Conservation (phyloP, 75 land plant genomes). For the Selaginella moellendorffii region DNA sequence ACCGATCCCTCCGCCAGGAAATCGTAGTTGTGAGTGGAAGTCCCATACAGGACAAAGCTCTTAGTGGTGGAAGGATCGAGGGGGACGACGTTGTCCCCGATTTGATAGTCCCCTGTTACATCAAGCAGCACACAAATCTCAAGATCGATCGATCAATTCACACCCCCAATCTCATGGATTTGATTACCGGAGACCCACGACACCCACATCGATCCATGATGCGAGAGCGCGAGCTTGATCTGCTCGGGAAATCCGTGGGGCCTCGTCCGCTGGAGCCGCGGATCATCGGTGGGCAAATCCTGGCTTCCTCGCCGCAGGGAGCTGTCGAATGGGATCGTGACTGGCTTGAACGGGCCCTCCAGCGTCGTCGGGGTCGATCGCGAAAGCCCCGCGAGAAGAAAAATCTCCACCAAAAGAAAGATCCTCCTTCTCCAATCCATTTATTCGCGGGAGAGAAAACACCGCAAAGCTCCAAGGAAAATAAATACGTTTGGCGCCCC, state of each 20-base stretch:
- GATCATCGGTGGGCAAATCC: slow-evolving; percentile 54
- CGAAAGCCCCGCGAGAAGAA: too few relatives aligned
- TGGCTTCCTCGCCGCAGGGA: slow-evolving; percentile 56
- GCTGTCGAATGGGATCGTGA: slow-evolving; percentile 48
- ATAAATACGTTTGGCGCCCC: too few relatives aligned
- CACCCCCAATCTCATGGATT: neutral
- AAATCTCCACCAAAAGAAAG: too few relatives aligned
- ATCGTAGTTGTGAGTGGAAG: neutral
- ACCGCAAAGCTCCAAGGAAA: too few relatives aligned
- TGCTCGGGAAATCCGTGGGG: slow-evolving; percentile 44
- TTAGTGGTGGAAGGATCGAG: slow-evolving; percentile 42
- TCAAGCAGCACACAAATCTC: neutral
- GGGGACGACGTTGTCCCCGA: slow-evolving; percentile 52
- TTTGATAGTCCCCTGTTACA: slow-evolving; percentile 64
- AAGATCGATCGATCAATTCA: neutral
- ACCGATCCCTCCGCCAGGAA: slow-evolving; percentile 35
- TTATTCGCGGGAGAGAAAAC: too few relatives aligned
- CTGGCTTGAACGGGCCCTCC: slow-evolving; percentile 74
- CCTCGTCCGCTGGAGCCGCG: slow-evolving; percentile 30
- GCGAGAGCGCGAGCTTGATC: slow-evolving; percentile 55
- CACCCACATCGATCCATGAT: slow-evolving; percentile 71
- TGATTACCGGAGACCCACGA: slow-evolving; percentile 69
- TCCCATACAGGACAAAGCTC: slow-evolving; percentile 61
- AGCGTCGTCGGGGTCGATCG: slow-evolving; percentile 65
- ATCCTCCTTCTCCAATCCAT: too few relatives aligned